Evolutionary conservation across 208 protist species (phyloP), one percentile per base, ranked within the genome.

Genomic region (Lotmaria passim): DNA sequence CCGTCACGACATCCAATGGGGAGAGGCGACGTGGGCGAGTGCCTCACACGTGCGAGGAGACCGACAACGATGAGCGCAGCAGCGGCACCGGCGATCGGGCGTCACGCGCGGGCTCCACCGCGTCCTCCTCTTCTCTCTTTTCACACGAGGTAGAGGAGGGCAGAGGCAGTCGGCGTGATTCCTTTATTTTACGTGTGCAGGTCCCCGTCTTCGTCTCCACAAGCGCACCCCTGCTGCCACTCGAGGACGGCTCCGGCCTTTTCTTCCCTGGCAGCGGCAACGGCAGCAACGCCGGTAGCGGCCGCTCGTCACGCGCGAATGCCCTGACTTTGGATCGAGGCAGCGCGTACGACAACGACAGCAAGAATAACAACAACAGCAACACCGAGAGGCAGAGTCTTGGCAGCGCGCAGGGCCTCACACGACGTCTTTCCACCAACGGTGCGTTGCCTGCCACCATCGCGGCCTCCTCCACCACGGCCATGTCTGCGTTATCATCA

Each of bases 181-280:
- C 55, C 7, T 57, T 75, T 39, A 23, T 75, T 7, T 36, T 75
- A 15, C 53, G 61, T 28, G 70, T 75, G 24, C 70, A 59, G 19
- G 70, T 75, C 28, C 70, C 70, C 12, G 50, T 75, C 34, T 75
- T 69, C 30, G 43, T 63, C 14, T 47, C 61, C 17, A n/a, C 51
- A 33, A 50, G 28, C 17, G 59, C 60, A 8, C 70, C 70, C 0
- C 53, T 53, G 26, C 48, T 75, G 53, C 36, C 10, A 19, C 1
- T 47, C n/a, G n/a, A n/a, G n/a, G n/a, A n/a, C n/a, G n/a, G n/a
- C n/a, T n/a, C n/a, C n/a, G n/a, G n/a, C n/a, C n/a, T n/a, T n/a
- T n/a, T n/a, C n/a, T n/a, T n/a, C n/a, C n/a, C n/a, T n/a, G 19
- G 26, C 48, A 55, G 48, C 48, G 8, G 24, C 48, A 30, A 8